Evolutionary conservation across 2,329 filamentous ascomycete species (phyloP).

Genomic region (Claviceps sp.): DNA sequence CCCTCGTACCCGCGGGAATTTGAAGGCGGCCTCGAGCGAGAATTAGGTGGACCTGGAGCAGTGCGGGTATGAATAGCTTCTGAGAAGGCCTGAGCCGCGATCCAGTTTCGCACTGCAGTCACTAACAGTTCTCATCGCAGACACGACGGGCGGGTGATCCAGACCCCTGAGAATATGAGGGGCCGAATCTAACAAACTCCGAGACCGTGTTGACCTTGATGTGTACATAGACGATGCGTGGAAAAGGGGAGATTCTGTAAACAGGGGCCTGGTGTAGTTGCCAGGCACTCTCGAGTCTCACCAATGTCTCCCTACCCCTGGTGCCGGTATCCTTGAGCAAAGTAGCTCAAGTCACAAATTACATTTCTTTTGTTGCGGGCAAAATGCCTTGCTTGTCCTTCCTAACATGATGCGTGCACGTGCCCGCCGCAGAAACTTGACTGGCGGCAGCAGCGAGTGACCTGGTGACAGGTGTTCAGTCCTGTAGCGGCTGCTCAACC

Average conservation of each 20-base stretch:
- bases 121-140: constrained; percentile 15
- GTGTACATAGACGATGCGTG: constrained; percentile 23
- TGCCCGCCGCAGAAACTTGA: no score
- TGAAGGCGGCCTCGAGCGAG: constrained; percentile 57
- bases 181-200: not conserved
- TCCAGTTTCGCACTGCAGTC: not conserved
- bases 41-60: constrained; percentile 59
- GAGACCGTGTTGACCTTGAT: constrained; percentile 12
- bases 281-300: not conserved
- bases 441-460: no score
- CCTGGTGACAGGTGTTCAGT: constrained; percentile 1
- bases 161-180: constrained; percentile 28
- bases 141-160: constrained; percentile 43
- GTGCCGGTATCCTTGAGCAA: not conserved
- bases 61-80: constrained; percentile 41
- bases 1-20: constrained; percentile 57
- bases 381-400: not conserved
- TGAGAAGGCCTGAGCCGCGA: not conserved
- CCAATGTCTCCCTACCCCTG: not conserved
- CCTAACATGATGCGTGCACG: not conserved
- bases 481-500: constrained; percentile 1
- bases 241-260: constrained; percentile 3
- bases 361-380: not conserved
- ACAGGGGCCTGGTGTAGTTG: not conserved
- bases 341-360: not conserved